A percentile compares a stretch with the other conserved stretches of the same genome.
phyloP scores from a whole-genome alignment of 192 early-diverging fungal species.

The Helicostylum pulchrum region DNA sequence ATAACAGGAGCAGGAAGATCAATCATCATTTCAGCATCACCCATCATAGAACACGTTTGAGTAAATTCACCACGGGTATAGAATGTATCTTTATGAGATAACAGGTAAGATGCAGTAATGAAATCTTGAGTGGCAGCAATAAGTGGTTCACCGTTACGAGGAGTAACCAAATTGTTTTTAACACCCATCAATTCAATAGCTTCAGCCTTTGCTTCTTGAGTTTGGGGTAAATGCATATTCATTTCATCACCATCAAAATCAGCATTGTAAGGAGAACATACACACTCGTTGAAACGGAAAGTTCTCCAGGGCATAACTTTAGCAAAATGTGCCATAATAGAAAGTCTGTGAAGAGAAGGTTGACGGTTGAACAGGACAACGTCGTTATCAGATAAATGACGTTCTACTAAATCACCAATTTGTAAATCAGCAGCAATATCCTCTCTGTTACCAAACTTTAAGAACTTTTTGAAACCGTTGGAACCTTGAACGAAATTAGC shows the following conservation, averaged over 20 bases:
- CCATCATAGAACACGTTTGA: slow-evolving; percentile 90
- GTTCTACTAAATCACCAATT: slow-evolving; percentile 90
- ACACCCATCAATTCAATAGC: slow-evolving; percentile 95
- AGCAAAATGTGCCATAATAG: slow-evolving; percentile 95
- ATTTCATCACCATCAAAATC: slow-evolving; percentile 99
- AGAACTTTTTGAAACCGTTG: slow-evolving; percentile 56
- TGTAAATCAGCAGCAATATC: slow-evolving; percentile 68
- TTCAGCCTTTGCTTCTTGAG: slow-evolving; percentile 96
- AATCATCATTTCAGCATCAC: slow-evolving; percentile 78
- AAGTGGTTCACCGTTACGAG: slow-evolving; percentile 96
- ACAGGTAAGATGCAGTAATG: slow-evolving; percentile 91
- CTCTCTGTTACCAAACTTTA: slow-evolving; percentile 70
- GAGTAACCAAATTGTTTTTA: slow-evolving; percentile 96
- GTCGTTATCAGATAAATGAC: slow-evolving; percentile 92
- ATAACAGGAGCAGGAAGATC: slow-evolving; percentile 94
- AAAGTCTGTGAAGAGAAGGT: slow-evolving; percentile 94
- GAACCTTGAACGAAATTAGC: slow-evolving; percentile 77
- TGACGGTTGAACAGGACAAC: slow-evolving; percentile 98
- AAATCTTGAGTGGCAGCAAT: slow-evolving; percentile 99
- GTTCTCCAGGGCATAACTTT: slow-evolving; percentile 96
- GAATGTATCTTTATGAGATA: slow-evolving; percentile 92
- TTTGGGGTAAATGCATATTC: slow-evolving; percentile 99
- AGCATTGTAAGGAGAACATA: slow-evolving; percentile 99
- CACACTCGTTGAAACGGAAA: slow-evolving; percentile 99
- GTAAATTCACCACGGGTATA: slow-evolving; percentile 92